phyloP scores from a whole-genome alignment of 495 filamentous ascomycete species.

The Aspergillus kassunensis region DNA sequence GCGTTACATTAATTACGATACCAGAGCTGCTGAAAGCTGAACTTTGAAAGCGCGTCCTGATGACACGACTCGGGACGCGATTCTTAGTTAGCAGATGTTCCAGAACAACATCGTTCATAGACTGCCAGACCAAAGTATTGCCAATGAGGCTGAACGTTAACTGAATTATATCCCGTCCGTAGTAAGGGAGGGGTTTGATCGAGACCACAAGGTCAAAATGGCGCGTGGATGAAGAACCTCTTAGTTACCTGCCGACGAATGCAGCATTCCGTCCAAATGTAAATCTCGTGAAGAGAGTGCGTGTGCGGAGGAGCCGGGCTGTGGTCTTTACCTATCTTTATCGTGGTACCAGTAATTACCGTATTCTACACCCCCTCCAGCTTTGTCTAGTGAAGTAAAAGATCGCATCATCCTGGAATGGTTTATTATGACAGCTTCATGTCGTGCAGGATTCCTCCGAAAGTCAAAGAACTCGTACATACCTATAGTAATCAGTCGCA shows the following conservation, averaged over 20 bases:
- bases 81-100: no score
- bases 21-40: no score
- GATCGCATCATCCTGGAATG: background rate
- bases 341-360: conserved; percentile 1
- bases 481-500: no score
- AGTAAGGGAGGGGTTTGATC: no score
- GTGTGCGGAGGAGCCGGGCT: conserved; percentile 5
- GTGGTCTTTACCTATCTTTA: conserved; percentile 3
- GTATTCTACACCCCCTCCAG: background rate
- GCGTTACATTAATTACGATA: conserved; percentile 8
- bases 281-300: conserved; percentile 17
- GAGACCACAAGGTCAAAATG: no score
- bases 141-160: no score
- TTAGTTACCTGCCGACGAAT: conserved; percentile 9
- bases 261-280: conserved; percentile 17
- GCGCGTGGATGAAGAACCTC: background rate
- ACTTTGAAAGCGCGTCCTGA: no score
- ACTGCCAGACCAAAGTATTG: no score
- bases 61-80: no score
- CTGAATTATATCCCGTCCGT: background rate
- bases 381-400: background rate
- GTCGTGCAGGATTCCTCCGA: background rate
- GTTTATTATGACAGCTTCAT: background rate
- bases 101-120: no score
- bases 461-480: background rate